Conservation (phyloP, 2,329 filamentous ascomycete species). For the Clarireedia homoeocarpa region DNA sequence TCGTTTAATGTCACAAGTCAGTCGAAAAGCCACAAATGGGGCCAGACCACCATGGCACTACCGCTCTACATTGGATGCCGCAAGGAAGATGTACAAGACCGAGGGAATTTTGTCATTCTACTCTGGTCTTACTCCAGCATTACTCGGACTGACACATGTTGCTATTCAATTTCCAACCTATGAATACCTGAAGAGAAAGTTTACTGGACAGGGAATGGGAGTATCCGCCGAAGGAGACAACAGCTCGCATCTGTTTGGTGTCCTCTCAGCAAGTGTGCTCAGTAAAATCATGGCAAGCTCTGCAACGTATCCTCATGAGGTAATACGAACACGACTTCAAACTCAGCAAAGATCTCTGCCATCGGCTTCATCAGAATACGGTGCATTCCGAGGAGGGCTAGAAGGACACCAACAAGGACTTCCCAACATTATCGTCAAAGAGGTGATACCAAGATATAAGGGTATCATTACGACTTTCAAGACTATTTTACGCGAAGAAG, state of each 20-base stretch:
- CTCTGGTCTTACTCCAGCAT: conserved; percentile 83
- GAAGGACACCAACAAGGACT: conserved; percentile 18
- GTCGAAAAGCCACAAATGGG: conserved; percentile 42
- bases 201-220: conserved; percentile 87
- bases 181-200: conserved; percentile 82
- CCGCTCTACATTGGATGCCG: conserved; percentile 79
- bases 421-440: conserved; percentile 23
- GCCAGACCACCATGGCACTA: conserved; percentile 83
- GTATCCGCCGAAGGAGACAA: conserved; percentile 46
- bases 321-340: conserved; percentile 85
- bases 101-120: conserved; percentile 92
- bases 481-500: conserved; percentile 83
- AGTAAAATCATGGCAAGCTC: conserved; percentile 94
- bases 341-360: conserved; percentile 74
- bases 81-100: conserved; percentile 87
- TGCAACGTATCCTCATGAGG: conserved; percentile 94
- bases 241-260: conserved; percentile 70
- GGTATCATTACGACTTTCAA: conserved; percentile 76
- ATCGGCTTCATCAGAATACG: conserved; percentile 43
- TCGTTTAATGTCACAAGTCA: conserved; percentile 88
- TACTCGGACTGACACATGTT: conserved; percentile 88
- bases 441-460: conserved; percentile 48
- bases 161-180: conserved; percentile 97
- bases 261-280: conserved; percentile 80
- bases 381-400: conserved; percentile 33